Conservation (phyloP, 345 rosid species). For the Moringa oleifera region DNA sequence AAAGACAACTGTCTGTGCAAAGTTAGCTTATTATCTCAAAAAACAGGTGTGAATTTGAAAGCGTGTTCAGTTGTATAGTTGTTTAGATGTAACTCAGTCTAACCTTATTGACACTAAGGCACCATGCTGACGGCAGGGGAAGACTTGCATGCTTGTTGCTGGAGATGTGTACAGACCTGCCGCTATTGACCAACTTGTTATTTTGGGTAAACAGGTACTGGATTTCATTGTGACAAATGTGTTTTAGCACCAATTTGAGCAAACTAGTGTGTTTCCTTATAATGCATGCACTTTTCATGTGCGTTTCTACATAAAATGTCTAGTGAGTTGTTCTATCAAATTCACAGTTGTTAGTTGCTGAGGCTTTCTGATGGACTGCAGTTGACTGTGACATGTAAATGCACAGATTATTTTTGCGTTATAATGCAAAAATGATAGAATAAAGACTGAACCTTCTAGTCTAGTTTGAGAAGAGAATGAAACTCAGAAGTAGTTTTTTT, state of each 20-base stretch:
- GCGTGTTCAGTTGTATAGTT: background rate
- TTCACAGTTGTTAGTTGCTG: background rate
- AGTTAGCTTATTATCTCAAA: constrained; percentile 87
- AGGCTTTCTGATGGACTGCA: background rate
- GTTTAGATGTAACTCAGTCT: constrained; percentile 8
- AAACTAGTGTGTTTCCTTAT: background rate
- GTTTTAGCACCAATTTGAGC: background rate
- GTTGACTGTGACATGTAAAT: background rate
- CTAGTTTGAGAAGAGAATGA: background rate
- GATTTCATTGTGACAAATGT: constrained; percentile 3
- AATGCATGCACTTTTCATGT: too few species aligned
- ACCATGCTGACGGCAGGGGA: constrained; percentile 47
- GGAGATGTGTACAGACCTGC: constrained; percentile 99
- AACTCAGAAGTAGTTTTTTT: background rate
- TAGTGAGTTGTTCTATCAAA: background rate
- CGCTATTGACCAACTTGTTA: constrained; percentile 94
- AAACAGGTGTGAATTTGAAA: constrained; percentile 54
- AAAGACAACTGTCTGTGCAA: constrained; percentile 93
- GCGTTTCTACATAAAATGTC: background rate
- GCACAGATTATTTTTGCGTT: background rate
- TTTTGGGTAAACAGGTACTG: constrained; percentile 86
- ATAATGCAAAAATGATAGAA: too few species aligned
- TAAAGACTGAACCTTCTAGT: background rate
- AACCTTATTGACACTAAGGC: constrained; percentile 10
- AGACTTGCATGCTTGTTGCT: constrained; percentile 91